These are phyloP conservation scores for Quercus variabilis DNA, from an alignment of 306 rosid species.

Conservation along the genomic window DNA sequence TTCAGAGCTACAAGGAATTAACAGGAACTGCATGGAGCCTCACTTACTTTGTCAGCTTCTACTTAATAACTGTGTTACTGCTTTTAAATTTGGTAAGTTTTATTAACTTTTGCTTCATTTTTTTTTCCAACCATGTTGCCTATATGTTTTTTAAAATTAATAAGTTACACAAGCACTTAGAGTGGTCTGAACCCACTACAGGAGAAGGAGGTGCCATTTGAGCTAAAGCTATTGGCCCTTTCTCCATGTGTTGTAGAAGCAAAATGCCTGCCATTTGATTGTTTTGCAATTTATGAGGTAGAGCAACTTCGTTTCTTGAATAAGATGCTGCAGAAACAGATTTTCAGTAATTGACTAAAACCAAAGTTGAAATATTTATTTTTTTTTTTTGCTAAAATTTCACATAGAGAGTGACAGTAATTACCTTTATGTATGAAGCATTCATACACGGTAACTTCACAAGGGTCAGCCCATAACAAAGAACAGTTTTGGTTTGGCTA, in stretches of 20 bases:
- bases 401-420: background rate
- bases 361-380: background rate
- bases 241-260: background rate
- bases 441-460: background rate
- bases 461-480: background rate
- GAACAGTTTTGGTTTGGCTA: background rate
- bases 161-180: background rate
- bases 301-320: background rate
- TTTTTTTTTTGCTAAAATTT: background rate
- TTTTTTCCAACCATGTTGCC: background rate
- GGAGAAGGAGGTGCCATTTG: background rate
- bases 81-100: slow-evolving; percentile 82
- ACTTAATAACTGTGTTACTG: slow-evolving; percentile 74
- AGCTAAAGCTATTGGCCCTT: background rate
- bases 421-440: no score
- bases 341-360: background rate
- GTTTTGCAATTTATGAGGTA: background rate
- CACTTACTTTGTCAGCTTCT: slow-evolving; percentile 78
- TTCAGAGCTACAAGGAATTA: slow-evolving; percentile 81
- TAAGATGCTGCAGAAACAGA: background rate
- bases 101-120: slow-evolving; percentile 7
- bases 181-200: background rate
- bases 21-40: slow-evolving; percentile 78
- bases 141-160: background rate
- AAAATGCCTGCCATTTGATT: background rate